Evolutionary conservation across 257 asterid species (phyloP), one percentile per base, ranked within the genome.

Genomic region (Parsonsia alboflavescens): DNA sequence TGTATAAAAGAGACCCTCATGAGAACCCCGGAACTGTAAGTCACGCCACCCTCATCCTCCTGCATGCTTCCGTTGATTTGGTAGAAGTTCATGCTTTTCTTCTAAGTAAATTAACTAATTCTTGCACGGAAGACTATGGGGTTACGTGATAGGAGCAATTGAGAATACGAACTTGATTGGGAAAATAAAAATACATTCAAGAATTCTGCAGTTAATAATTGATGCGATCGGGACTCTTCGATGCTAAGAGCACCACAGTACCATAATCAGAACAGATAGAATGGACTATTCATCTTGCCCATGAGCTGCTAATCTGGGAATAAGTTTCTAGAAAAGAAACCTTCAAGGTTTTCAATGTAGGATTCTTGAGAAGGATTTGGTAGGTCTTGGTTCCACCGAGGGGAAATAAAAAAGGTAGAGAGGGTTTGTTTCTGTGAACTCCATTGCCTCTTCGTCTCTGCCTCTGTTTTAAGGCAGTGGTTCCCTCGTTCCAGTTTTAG

Each of bases 1-100:
- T 91, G 97, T 91, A 87, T 75, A 91, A 89, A 77, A 83, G 96
- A 68, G 96, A 91, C 4, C 97, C 97, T 12, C 80, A 76, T 49
- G 92, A 91, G 30, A 68, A 85, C 54, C 97, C 91, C 73, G 91
- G 89, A 82, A 72, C 74, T 77, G 97, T 91, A 88, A 59, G 93
- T 82, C 28, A 28, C 48, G 62, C 45, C 45, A 26, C 10, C 61
- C 26, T 54, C 26, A 22, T 54, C 61, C 28, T 54, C 10, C 26
- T 6, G 28, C 61, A 26, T 54, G 17, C 70, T 39, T 36, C 50
- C 66, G 21, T 59, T 59, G 12, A n/a, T 12, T 59, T 33, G 39
- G 39, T 28, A 26, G 3, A 59, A 13, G 41, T 59, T 63, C 30
- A 2, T 65, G 19, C 1, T 36, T 63, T 65, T 65, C 70, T 65